Evolutionary conservation across 2,329 filamentous ascomycete genomes (phyloP).

Genomic region (Chaetomium strumarium): DNA sequence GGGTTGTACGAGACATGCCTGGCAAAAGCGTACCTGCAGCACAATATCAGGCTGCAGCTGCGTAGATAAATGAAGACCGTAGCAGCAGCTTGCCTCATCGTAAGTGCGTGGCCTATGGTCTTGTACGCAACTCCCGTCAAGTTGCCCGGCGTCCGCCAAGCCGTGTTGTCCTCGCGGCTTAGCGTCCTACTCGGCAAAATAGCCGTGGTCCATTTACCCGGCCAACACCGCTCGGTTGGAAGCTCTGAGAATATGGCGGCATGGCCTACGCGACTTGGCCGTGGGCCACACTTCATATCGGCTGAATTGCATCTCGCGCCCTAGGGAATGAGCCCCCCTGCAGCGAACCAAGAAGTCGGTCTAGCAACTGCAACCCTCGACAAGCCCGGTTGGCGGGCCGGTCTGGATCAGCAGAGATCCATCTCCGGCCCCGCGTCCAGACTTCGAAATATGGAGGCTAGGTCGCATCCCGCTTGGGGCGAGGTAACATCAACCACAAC

Average conservation of each 20-base stretch:
- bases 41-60: no score
- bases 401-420: slow-evolving; percentile 7
- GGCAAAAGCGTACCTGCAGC: no score
- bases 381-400: slow-evolving; percentile 11
- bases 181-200: no score
- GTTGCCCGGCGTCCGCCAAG: no score
- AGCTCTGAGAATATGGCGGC: background rate
- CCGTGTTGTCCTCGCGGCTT: no score
- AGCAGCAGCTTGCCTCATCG: no score
- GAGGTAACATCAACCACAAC: slow-evolving; percentile 1
- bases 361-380: background rate
- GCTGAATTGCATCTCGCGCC: slow-evolving; percentile 16
- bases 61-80: no score
- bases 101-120: no score
- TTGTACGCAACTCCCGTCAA: no score
- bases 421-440: no score
- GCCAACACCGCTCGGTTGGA: background rate
- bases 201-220: background rate
- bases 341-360: background rate
- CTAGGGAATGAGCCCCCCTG: slow-evolving; percentile 12
- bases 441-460: background rate
- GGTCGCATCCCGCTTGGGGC: slow-evolving; percentile 1
- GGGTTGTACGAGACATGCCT: no score
- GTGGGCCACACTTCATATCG: background rate
- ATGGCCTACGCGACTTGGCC: background rate